Evolutionary conservation across 2,329 filamentous ascomycete genomes (phyloP), one percentile per base, ranked within the genome.

Genomic region (Cladosporium sp.): DNA sequence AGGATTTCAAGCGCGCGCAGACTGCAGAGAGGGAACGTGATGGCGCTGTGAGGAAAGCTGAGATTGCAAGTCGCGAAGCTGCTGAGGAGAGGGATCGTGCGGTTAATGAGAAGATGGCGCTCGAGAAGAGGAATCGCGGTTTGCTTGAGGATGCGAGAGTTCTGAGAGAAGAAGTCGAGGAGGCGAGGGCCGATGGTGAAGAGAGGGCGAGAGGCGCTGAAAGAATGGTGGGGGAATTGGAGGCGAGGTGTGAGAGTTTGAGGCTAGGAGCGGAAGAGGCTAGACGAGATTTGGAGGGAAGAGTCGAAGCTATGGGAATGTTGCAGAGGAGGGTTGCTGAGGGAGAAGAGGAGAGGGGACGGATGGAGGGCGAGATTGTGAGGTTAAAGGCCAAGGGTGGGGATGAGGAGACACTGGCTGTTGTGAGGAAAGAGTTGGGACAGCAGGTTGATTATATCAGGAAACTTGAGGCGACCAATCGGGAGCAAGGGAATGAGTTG

Each of bases 381-480:
- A 83, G 87, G 32, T 76, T 96, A 4, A 97, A 93, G 70, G 90
- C 92, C 0, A 89, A 94, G 66, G 89, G 89, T 1, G 91, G 89
- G 9, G 93, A 97, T 70, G 85, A 86, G 0, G 92, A 97, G 64
- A 94, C 90, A 0, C 81, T 97, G 67, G 84, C 82, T 4, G 84
- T 97, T 34, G 89, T 99, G 65, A 90, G 93, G 70, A 84, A 86
- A 63, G 92, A 99, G 74, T 80, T 99, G 4, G 87, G 89, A 0
- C 92, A 97, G 62, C 94, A 97, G 69, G 89, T 99, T 0, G 81
- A 85, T n/a, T 91, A 97, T 68, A 96, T 97, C 62, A 86, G 90
- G 59, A 86, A 84, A 28, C 78, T 99, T 3, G 94, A 99, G 71
- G 81, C 83, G 0, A 84, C 84, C 35, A 96, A 91, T 61, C 82